Base-by-base conservation (phyloP, 176 grass and related monocot genomes). In the Dendrocalamus sinicus region DNA sequence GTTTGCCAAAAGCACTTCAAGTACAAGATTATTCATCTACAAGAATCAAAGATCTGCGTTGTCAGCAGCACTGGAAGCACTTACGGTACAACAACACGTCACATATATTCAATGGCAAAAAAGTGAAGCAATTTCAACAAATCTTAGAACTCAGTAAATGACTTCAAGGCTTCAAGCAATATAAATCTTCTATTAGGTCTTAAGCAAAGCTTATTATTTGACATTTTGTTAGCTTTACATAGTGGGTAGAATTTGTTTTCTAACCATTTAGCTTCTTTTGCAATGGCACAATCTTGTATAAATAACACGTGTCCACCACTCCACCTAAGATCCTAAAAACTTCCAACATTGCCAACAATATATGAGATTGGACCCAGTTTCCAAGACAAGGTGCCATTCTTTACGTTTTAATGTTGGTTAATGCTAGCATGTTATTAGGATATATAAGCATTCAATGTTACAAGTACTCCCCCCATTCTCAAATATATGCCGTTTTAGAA, bases 1-100 rank as follows among this genome's bases (percentile, higher is more conserved):
- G 72, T 95, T 98, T 84, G 86, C 81, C 74, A 98, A 83, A 86
- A 98, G 88, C 81, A 98, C 96, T 71, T 98, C 93, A 81, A 95
- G 90, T 66, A 98, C 87, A 81, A 89, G 65, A 81, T 98, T 98
- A 68, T 92, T 85, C 60, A 98, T 86, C 96, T 98, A 70, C 66
- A 92, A 32, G 72, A 84, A 84, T 67, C 78, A 65, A 82, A 79
- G 37, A 81, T 76, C 12, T 87, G 52, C 35, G 52, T 24, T 69
- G 53, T 86, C 60, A 86, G 67, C 43, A 86, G 61, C 78, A 64
- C 11, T 80, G 53, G n/a, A 91, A 59, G 17, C 69, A 88, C 47
- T 88, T 78, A 66, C 43, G 40, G 22, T 28, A 67, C 11, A 82
- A 60, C 43, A 80, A 28, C 32, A 35, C 32, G 32, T 35, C 19